Evolutionary conservation across 768 basidiomycete species (phyloP), one percentile per base, ranked within the genome.

Genomic region (Phallus indusiatus): DNA sequence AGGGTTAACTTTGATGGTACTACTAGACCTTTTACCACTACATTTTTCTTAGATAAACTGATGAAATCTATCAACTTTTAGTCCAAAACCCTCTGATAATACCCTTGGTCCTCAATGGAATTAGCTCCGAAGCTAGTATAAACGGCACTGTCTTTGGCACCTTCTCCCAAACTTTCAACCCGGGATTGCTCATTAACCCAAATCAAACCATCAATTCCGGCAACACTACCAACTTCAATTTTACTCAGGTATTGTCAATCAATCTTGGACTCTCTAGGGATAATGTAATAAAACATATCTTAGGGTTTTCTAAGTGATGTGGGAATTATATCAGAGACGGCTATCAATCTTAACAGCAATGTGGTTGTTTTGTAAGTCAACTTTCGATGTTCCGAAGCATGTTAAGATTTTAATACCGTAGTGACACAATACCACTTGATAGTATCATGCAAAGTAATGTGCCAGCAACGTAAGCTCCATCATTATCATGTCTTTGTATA

Each of bases 351-450:
- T 14, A 67, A 70, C 17, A 71, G 72, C 10, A 69, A 77, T 57
- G 71, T 76, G 3, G 64, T 67, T 34, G 53, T 76, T 52, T 72
- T 74, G 78, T 77, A 55, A 60, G 71, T 58, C 60, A 54, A 21
- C 2, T n/a, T 53, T 2, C 28, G 75, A 73, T 20, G 70, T 66
- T 35, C 67, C 61, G 7, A 71, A 72, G 9, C 71, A 73, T 53
- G 47, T 50, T 42, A 74, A n/a, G n/a, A n/a, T n/a, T n/a, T 74
- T 17, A 36, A 62, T 33, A 61, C 73, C 22, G 72, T 74, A 2
- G 64, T 75, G 36, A 37, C 57, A 74, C 74, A 10, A 64, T 76
- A 35, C 48, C 70, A 8, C 67, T 76, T 37, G 61, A 66, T 54
- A 73, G 73, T 7, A 64, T 76, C 60, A 69, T 67, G 61, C 74